These are phyloP conservation scores for Cochlearia excelsa DNA, from an alignment of 345 rosid species.

Conservation along the genomic window DNA sequence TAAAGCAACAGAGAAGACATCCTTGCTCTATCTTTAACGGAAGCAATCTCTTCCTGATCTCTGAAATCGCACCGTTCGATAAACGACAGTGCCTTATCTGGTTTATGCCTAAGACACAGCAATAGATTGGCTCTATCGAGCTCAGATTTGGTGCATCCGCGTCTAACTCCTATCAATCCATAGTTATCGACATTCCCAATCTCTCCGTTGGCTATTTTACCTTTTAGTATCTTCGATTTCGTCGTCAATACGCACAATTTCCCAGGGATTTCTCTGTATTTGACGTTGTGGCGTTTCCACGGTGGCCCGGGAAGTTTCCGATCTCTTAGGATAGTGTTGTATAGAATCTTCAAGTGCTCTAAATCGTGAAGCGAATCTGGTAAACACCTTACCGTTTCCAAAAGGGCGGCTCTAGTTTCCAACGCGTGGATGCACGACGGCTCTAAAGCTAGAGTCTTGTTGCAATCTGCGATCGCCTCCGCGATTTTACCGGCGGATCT, in stretches of 20 bases:
- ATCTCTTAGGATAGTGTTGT: slow-evolving; percentile 80
- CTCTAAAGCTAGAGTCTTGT: slow-evolving; percentile 75
- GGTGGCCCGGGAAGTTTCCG: slow-evolving; percentile 95
- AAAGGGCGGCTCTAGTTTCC: slow-evolving; percentile 78
- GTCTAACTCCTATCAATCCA: slow-evolving; percentile 71
- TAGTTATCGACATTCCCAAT: slow-evolving; percentile 87
- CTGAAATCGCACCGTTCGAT: slow-evolving; percentile 78
- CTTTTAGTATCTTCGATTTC: slow-evolving; percentile 63
- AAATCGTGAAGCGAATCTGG: slow-evolving; percentile 92
- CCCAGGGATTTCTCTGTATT: slow-evolving; percentile 88
- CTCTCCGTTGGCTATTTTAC: slow-evolving; percentile 73
- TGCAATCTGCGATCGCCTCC: slow-evolving; percentile 87
- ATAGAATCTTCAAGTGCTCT: slow-evolving; percentile 84
- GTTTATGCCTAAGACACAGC: slow-evolving; percentile 78
- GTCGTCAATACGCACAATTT: slow-evolving; percentile 65
- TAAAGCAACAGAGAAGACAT: slow-evolving; percentile 79
- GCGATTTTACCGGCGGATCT: slow-evolving; percentile 75
- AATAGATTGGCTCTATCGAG: slow-evolving; percentile 85
- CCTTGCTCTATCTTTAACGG: slow-evolving; percentile 66
- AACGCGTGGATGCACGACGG: slow-evolving; percentile 84
- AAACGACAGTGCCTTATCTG: slow-evolving; percentile 73
- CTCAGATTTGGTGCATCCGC: slow-evolving; percentile 93
- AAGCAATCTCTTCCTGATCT: slow-evolving; percentile 64
- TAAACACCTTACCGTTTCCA: slow-evolving; percentile 73
- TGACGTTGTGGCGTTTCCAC: slow-evolving; percentile 89